Base-by-base conservation (phyloP, 176 grass and related monocot genomes). In the Zea luxurians region DNA sequence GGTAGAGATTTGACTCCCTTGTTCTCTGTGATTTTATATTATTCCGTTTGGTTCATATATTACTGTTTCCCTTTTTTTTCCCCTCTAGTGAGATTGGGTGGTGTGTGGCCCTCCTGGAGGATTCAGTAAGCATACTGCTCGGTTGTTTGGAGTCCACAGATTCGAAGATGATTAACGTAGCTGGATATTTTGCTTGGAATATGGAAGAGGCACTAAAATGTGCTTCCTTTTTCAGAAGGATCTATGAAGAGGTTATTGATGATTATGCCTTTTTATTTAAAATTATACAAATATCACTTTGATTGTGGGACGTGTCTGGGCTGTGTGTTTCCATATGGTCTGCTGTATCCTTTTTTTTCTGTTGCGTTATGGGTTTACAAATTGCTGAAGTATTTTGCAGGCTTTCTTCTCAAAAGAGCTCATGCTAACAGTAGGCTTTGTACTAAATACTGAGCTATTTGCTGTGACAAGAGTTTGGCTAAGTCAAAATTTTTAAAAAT, bases 221-320 rank as follows among this genome's bases (percentile, higher is more conserved):
- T 81, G 92, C 89, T 69, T 88, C 86, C 42, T 90, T 94, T 86
- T 91, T 98, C 37, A 81, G 89, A 80, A 92, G 96, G 74, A 98
- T 98, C 68, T 98, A 94, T 84, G 91, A 98, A 87, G 95, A 98
- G 95, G 95, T 98, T 78, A 78, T 85, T 70, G 4, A 80, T 86
- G 66, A 15, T 77, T 78, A 53, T 73, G 38, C 9, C 20, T 20
- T 42, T 70, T 37, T 27, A 67, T 85, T 70, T 74, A 47, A 66
- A 71, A 79, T 78, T 13, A 37, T 57, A 43, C 27, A 37, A 66
- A 77, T 36, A 48, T 77, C 21, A 10, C 80, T 71, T 78, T 81
- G 20, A 41, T 81, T 45, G 10, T 80, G 37, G 72, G 50, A 17
- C 35, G 48, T 43, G 10, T 80, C 17, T 64, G 21, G 17, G 8